Evolutionary conservation across 1,139 yeast species (phyloP).

Genomic region (Lodderomyces theae): DNA sequence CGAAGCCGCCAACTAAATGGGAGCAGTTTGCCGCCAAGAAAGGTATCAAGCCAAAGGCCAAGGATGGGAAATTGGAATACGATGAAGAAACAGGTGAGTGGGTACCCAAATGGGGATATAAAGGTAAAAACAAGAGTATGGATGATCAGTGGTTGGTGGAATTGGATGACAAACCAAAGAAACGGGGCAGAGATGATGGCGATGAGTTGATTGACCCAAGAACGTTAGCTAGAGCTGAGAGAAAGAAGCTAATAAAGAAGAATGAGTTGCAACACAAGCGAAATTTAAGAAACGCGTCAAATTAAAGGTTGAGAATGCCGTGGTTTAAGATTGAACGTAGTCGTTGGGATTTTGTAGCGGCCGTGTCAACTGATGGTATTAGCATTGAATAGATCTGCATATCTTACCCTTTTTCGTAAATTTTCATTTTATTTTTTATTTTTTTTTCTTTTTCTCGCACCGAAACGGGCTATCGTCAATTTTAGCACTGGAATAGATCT

Average conservation of each 20-base stretch:
- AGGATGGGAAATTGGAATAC: conserved; percentile 84
- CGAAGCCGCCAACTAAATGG: conserved; percentile 93
- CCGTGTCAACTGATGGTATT: no score
- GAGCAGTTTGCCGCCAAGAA: conserved; percentile 93
- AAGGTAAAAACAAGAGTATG: conserved; percentile 82
- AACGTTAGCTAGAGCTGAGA: conserved; percentile 71
- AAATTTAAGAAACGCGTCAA: conserved; percentile 49
- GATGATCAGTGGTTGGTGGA: conserved; percentile 97
- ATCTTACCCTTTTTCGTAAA: no score
- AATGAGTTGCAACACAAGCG: conserved; percentile 85
- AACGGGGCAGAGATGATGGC: conserved; percentile 37
- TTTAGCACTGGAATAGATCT: no score
- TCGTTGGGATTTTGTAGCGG: no score
- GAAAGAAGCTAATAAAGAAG: conserved; percentile 83
- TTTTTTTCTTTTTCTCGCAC: no score
- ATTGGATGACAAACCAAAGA: conserved; percentile 68
- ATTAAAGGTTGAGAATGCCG: no score
- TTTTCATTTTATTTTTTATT: no score
- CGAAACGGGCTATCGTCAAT: no score
- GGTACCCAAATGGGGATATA: conserved; percentile 99
- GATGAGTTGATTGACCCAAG: conserved; percentile 87
- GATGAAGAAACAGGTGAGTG: conserved; percentile 91
- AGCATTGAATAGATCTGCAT: no score
- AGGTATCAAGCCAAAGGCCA: conserved; percentile 89
- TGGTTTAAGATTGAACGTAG: no score